Evolutionary conservation across 225 moss, liverwort and hornwort species (phyloP), one percentile per base, ranked within the genome.

Genomic region (Sphagnum contortum): DNA sequence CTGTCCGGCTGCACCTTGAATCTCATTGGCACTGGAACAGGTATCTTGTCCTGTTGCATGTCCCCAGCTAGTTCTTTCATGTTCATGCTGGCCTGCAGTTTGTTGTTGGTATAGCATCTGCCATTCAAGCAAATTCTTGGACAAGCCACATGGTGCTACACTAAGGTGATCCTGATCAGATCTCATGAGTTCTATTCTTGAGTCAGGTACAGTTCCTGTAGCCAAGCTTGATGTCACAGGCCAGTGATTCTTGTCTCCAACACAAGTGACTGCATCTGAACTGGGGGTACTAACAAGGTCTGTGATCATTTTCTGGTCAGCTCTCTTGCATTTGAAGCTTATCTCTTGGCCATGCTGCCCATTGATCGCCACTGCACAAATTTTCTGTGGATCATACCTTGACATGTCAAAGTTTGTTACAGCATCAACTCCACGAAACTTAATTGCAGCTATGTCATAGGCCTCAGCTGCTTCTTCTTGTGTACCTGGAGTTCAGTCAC

Each of bases 401-500:
- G 92, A 92, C 77, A 98, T 98, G 71, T 98, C 96, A 67, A 98
- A 98, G 81, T 98, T 98, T 5, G 96, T 98, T 66, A 98, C 96
- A 0, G 92, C 92, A 62, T 98, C 92, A 62, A 93, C 92, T 47
- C 96, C 96, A 9, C 92, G 87, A 62, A 98, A 98, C 75, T 98
- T 98, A 53, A 98, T 98, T 5, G 96, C 96, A 5, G 96, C 96
- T 8, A 98, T 89, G 76, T 98, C 96, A 66, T 98, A 98, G 0
- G 96, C 96, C 72, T 98, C 96, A 0, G 96, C 96, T n/a, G 96
- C 96, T 72, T 98, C 96, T 74, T 98, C 96, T 52, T 98, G 96
- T n/a, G 96, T 98, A 73, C 96, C 96, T 98, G 80, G 52, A 29
- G 29, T 29, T 29, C 29, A 29, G 29, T 29, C 29, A 29, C 29